These are phyloP conservation scores for Alternaria brassicae DNA, from an alignment of 2,329 filamentous ascomycete genomes.

Conservation along the genomic window DNA sequence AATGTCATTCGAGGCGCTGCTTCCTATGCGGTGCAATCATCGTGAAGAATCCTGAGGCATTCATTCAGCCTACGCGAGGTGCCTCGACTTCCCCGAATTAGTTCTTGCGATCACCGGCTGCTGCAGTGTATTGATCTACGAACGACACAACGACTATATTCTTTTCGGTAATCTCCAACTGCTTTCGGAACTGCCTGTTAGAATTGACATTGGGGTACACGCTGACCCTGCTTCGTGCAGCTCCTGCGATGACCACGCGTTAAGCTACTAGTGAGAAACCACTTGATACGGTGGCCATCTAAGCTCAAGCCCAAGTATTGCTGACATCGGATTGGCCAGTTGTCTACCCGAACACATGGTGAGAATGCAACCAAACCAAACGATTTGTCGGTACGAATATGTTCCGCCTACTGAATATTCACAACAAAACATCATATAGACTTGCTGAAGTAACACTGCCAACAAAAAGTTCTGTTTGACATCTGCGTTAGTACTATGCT, in stretches of 20 bases:
- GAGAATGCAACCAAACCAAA: slow-evolving; percentile 91
- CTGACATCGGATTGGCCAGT: slow-evolving; percentile 68
- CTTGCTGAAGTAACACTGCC: slow-evolving; percentile 63
- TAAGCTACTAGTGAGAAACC: slow-evolving; percentile 79
- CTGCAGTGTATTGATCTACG: slow-evolving; percentile 80
- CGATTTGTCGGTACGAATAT: slow-evolving; percentile 81
- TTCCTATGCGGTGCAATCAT: not conserved
- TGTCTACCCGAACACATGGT: slow-evolving; percentile 81
- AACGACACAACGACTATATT: slow-evolving; percentile 77
- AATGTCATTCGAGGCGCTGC: not conserved
- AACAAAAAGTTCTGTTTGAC: not conserved
- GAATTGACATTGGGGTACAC: slow-evolving; percentile 85
- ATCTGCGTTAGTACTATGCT: not conserved
- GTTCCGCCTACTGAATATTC: slow-evolving; percentile 88
- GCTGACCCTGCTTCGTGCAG: slow-evolving; percentile 88
- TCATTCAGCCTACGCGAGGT: slow-evolving; percentile 14
- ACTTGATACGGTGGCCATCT: slow-evolving; percentile 81
- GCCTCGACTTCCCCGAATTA: slow-evolving; percentile 67
- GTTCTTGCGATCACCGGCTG: slow-evolving; percentile 68
- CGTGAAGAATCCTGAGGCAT: not conserved
- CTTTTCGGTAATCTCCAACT: slow-evolving; percentile 84
- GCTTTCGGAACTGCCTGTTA: slow-evolving; percentile 81
- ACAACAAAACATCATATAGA: slow-evolving; percentile 84
- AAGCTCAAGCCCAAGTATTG: slow-evolving; percentile 73
- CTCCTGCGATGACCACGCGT: slow-evolving; percentile 76